Base-by-base conservation (phyloP, 2,329 filamentous ascomycete species). In the Phialemonium atrogriseum region DNA sequence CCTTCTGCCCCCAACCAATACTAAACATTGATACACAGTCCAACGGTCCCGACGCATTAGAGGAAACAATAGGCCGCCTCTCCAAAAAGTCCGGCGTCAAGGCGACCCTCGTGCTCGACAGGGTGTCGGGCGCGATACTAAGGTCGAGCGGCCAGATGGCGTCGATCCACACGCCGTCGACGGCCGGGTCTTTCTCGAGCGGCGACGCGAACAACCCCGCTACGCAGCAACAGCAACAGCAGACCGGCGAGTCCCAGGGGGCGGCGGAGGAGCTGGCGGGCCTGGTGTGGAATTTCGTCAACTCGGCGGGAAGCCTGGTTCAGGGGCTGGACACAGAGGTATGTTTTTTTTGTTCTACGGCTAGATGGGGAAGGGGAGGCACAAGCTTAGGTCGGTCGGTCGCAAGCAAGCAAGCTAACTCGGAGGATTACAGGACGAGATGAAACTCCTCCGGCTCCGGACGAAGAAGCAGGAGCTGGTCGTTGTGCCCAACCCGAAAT, bases 391-490 rank as follows among this genome's bases (percentile, higher is more conserved):
- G 8, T 26, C 17, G 26, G 10, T 9, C n/a, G 35, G 41, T 43
- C 33, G 44, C 32, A 19, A 17, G 10, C 5, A 28, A 13, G 36
- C n/a, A 14, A 13, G 17, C 27, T 28, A 21, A 28, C 2, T 23
- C 15, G 26, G 12, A 19, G 18, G n/a, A n/a, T 33, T 7, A 18
- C 41, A 81, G 69, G 84, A 91, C 47, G 84, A 88, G 51, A 58
- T 88, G 40, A 86, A 80, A 58, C 63, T 91, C 28, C 57, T 91
- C 31, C 70, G 84, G 40, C 52, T 93, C 42, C 72, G 85, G 42
- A 89, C 84, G n/a, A 86, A 79, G 63, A 87, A 84, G 55, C 82
- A 87, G 46, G 85, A 93, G 55, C 61, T 91, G 40, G 80, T 91
- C 37, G 84, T 91, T 48, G 80, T 89, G 13, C 84, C 83, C 54